Conservation (phyloP, 1,139 yeast species). For the Pneumocystis murina region DNA sequence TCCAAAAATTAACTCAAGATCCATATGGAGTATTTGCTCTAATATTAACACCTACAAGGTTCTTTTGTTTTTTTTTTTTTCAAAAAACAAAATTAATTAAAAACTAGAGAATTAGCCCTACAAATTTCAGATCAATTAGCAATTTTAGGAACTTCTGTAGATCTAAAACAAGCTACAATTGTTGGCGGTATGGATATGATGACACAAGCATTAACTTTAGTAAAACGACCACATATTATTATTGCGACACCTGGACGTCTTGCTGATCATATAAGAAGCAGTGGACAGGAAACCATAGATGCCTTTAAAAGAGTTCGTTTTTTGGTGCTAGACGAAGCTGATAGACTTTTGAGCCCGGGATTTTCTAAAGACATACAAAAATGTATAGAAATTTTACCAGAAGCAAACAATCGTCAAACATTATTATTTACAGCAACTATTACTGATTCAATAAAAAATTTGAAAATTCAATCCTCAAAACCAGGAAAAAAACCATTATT, state of each 20-base stretch:
- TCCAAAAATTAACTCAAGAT: conserved; percentile 85
- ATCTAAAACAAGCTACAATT: conserved; percentile 60
- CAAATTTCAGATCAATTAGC: conserved; percentile 95
- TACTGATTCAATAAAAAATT: conserved; percentile 74
- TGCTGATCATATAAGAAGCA: conserved; percentile 78
- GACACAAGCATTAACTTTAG: conserved; percentile 66
- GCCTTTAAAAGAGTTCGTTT: conserved; percentile 59
- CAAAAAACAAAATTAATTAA: neutral
- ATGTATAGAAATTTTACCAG: conserved; percentile 60
- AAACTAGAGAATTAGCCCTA: conserved; percentile 64
- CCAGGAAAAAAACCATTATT: conserved; percentile 53
- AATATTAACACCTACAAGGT: conserved; percentile 67
- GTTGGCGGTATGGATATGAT: conserved; percentile 95
- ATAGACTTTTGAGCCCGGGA: conserved; percentile 67
- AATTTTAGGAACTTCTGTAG: conserved; percentile 82
- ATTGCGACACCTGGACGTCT: conserved; percentile 96
- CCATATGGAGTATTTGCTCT: conserved; percentile 87
- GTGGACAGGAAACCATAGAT: conserved; percentile 75
- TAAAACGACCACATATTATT: conserved; percentile 78
- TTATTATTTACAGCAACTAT: conserved; percentile 89
- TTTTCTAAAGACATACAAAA: conserved; percentile 61
- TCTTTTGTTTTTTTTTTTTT: neutral
- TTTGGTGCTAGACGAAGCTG: conserved; percentile 92
- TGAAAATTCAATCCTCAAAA: conserved; percentile 53
- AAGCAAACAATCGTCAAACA: conserved; percentile 63